Base-by-base conservation (phyloP, 768 basidiomycete genomes). In the Serendipita vermifera region DNA sequence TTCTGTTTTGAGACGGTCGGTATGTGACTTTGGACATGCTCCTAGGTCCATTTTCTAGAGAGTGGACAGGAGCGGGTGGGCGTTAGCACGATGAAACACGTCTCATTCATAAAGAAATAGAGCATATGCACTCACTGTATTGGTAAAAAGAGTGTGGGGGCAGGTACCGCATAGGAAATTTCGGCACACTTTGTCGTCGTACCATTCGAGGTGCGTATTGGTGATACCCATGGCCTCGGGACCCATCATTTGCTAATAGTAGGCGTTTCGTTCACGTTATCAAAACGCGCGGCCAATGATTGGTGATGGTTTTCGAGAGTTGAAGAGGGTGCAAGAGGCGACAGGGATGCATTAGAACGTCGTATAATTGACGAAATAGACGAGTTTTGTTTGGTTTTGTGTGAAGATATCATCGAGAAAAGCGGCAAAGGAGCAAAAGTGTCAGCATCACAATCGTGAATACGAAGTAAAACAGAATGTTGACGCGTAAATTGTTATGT, bases 121-220 rank as follows among this genome's bases (percentile, higher is more conserved):
- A n/a, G 46, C 20, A 29, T 29, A 24, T 43, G 24, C 36, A 15
- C 87, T 62, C 60, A 97, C 96, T 3, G 96, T 99, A 67, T 99
- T 99, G 55, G 92, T 94, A 71, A 98, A 98, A 53, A 99, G 76
- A 0, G 90, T 80, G 69, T 99, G 96, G 2, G 96, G 96, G 68
- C 96, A 99, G n/a, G 89, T 93, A 55, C 96, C 96, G 64, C 94
- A 97, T 29, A 98, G 73, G 74, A 91, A 98, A 72, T 98, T 97
- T 67, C 87, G 80, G 79, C 96, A 98, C 5, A 98, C 94, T 77
- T 97, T 97, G 64, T 94, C 92, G 70, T 93, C 89, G 31, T 81
- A 83, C 87, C 92, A 93, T 60, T 83, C 81, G 58, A 96, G 75
- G 71, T 97, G 93, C 61, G 85, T 83, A 63, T 88, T 90, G 40